Base-by-base conservation (phyloP, 1,139 yeast genomes). In the Suhomyces taliae region DNA sequence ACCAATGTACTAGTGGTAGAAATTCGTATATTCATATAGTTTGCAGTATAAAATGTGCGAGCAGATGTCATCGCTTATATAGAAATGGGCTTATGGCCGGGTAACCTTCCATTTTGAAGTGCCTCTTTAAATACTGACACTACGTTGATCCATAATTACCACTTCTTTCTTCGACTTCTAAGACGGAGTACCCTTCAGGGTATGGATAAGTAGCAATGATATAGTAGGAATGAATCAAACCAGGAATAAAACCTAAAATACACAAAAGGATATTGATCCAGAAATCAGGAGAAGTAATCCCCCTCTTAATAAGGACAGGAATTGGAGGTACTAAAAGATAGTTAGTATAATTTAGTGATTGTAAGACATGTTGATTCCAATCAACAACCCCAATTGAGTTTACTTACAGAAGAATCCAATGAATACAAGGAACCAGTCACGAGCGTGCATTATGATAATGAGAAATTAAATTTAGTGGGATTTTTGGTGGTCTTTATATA, bases 171-270 rank as follows among this genome's bases (percentile, higher is more conserved):
- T 64, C 67, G 7, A 69, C 70, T 7, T 69, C 70, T 19, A 67
- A 47, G 4, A 57, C 52, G 11, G 62, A 59, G 41, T 59, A 66
- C n/a, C 44, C 37, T 39, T 75, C 75, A 14, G 74, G 70, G 55
- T 77, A 72, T 7, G 87, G 87, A 54, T 81, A 79, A 48, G 69
- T 63, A 47, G 79, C 73, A 46, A 82, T 82, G 53, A 82, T 78
- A 61, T 83, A 85, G 65, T 83, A 75, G 40, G 81, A 74, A 58
- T 85, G 90, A 51, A 85, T 64, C 46, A 85, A 68, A 7, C 96
- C 97, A 0, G 97, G 97, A 51, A 90, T 64, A 66, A 81, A 87
- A 4, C 97, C 96, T 44, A 90, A 73, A 44, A 85, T 56, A 66
- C 91, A 87, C 45, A 90, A 74, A 34, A 88, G 77, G 46, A 90